Conservation (phyloP, 2,329 filamentous ascomycete genomes). For the Beauveria scarabaeidicola region DNA sequence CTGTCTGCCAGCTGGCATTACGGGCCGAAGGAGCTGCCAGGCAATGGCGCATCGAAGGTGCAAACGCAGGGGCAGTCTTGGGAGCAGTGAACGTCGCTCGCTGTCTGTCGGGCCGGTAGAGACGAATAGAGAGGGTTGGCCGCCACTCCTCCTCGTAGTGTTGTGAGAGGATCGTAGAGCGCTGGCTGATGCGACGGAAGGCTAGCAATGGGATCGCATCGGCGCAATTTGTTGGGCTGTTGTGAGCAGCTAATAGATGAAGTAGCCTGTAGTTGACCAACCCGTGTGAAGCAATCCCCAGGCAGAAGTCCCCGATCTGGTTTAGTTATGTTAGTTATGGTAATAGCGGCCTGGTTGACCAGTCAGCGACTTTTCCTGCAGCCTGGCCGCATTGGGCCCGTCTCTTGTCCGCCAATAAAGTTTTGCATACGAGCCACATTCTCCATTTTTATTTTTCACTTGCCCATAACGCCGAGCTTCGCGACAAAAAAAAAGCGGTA, state of each 20-base stretch:
- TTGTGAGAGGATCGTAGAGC: background rate
- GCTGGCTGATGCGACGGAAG: background rate
- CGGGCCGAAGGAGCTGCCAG: slow-evolving; percentile 18
- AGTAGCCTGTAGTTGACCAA: background rate
- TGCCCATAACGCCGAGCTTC: background rate
- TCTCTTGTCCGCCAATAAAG: background rate
- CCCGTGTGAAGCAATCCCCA: slow-evolving; percentile 6
- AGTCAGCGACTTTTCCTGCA: slow-evolving; percentile 4
- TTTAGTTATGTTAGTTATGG: slow-evolving; percentile 4
- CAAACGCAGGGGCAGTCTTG: slow-evolving; percentile 9
- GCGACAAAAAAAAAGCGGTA: slow-evolving; percentile 5
- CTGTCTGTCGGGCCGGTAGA: background rate
- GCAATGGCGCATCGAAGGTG: slow-evolving; percentile 10
- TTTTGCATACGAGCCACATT: too few relatives aligned
- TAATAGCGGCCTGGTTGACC: slow-evolving; percentile 3
- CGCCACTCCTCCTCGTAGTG: background rate
- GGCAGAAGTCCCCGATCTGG: slow-evolving; percentile 10
- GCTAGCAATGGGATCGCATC: slow-evolving; percentile 5
- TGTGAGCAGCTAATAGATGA: background rate
- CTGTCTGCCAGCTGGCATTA: slow-evolving; percentile 24
- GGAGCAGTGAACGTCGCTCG: background rate
- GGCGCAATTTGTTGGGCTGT: background rate
- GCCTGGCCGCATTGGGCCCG: background rate
- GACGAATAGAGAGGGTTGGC: background rate
- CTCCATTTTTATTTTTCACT: slow-evolving; percentile 3